Percentiles rank a stretch among this genome's conserved stretches.
These are phyloP conservation scores for Scheffersomyces cryptocercus DNA, from an alignment of 1,139 yeast species.

Conservation along the genomic window DNA sequence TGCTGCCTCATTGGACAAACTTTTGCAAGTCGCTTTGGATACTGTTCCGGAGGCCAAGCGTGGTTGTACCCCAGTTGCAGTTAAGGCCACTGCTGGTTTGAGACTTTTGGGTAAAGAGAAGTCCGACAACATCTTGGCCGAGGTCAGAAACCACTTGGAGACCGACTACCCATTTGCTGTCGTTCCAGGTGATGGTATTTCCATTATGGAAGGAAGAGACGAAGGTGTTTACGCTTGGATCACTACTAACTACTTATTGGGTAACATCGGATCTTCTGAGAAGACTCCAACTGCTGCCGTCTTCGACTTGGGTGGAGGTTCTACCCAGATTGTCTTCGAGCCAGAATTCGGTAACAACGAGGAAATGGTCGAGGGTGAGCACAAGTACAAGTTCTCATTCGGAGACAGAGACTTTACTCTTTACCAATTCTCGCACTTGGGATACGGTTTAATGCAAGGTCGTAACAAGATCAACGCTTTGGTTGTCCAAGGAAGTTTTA, in stretches of 20 bases:
- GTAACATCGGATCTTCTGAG: slow-evolving; percentile 80
- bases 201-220: slow-evolving; percentile 93
- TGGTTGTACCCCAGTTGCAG: slow-evolving; percentile 88
- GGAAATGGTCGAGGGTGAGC: slow-evolving; percentile 81
- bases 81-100: slow-evolving; percentile 97
- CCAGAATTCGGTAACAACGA: slow-evolving; percentile 66
- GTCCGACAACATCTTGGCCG: slow-evolving; percentile 65
- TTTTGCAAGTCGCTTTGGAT: slow-evolving; percentile 70
- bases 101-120: slow-evolving; percentile 80
- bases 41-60: slow-evolving; percentile 74
- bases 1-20: slow-evolving; percentile 81
- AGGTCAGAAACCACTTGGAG: slow-evolving; percentile 76
- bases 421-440: slow-evolving; percentile 93
- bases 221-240: slow-evolving; percentile 99
- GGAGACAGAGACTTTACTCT: slow-evolving; percentile 81
- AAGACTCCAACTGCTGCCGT: slow-evolving; percentile 89
- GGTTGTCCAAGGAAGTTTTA: slow-evolving; percentile 52
- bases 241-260: slow-evolving; percentile 88
- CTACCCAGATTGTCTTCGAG: slow-evolving; percentile 97
- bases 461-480: slow-evolving; percentile 74
- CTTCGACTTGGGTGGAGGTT: slow-evolving; percentile 97
- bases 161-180: slow-evolving; percentile 87
- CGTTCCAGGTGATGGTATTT: slow-evolving; percentile 75
- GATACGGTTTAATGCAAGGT: slow-evolving; percentile 94
- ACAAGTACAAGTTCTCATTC: slow-evolving; percentile 75